phyloP scores from a whole-genome alignment of 805 yeast species.

The Ogataea chonburiensis region DNA sequence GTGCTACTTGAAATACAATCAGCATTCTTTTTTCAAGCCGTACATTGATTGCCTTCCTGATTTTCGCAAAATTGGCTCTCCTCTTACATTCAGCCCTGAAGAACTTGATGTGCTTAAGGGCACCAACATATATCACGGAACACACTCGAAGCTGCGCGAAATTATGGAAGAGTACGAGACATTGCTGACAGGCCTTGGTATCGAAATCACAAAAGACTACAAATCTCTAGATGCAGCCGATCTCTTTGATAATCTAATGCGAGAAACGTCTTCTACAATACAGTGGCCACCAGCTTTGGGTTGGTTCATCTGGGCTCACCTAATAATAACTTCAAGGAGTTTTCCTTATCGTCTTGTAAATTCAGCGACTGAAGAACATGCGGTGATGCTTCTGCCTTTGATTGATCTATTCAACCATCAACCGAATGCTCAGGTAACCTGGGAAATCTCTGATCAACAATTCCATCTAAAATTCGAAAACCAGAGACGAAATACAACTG shows the following conservation, averaged over 20 bases:
- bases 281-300: slow-evolving; percentile 40
- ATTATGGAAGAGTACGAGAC: slow-evolving; percentile 56
- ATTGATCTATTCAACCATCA: slow-evolving; percentile 79
- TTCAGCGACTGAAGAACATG: slow-evolving; percentile 15
- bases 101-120: slow-evolving; percentile 53
- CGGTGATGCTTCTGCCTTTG: slow-evolving; percentile 67
- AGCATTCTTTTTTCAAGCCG: slow-evolving; percentile 25
- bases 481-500: slow-evolving; percentile 23
- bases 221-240: slow-evolving; percentile 1
- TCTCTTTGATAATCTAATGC: slow-evolving; percentile 9
- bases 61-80: slow-evolving; percentile 48
- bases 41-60: slow-evolving; percentile 50
- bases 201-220: slow-evolving; percentile 7
- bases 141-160: slow-evolving; percentile 40
- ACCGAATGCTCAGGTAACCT: slow-evolving; percentile 57
- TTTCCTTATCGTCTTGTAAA: slow-evolving; percentile 68
- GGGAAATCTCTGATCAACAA: slow-evolving; percentile 43
- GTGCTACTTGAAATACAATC: slow-evolving; percentile 9
- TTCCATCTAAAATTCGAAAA: slow-evolving; percentile 17
- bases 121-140: slow-evolving; percentile 57
- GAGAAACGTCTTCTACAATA: slow-evolving; percentile 33
- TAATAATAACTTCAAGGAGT: slow-evolving; percentile 73
- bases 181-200: slow-evolving; percentile 1
- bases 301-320: slow-evolving; percentile 71
- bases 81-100: slow-evolving; percentile 56